phyloP scores from a whole-genome alignment of 768 basidiomycete species.

The Chiua virens region DNA sequence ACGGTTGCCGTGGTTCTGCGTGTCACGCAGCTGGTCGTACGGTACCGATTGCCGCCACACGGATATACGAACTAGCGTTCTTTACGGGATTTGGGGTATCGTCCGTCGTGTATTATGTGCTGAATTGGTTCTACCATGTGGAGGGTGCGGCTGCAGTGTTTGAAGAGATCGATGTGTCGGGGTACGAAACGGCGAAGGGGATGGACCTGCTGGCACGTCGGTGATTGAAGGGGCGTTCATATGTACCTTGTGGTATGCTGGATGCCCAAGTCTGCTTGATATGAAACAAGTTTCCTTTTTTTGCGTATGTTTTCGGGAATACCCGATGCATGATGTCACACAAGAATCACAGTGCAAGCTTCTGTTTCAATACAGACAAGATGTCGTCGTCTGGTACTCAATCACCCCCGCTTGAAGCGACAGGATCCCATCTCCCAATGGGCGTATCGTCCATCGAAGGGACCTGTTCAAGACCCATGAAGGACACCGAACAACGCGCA shows the following conservation, averaged over 20 bases:
- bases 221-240: not conserved
- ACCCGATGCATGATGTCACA: conserved; percentile 29
- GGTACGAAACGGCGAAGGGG: conserved; percentile 6
- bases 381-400: conserved; percentile 43
- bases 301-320: conserved; percentile 19
- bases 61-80: conserved; percentile 76
- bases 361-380: not conserved
- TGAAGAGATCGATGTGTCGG: conserved; percentile 57
- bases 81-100: conserved; percentile 82
- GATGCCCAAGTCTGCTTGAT: not conserved
- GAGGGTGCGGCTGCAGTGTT: conserved; percentile 49
- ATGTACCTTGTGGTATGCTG: not conserved
- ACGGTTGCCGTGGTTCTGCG: not conserved
- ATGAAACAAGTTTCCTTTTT: conserved; percentile 10
- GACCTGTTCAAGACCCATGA: conserved; percentile 34
- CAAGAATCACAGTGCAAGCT: not conserved
- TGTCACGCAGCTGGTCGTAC: conserved; percentile 46
- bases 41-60: conserved; percentile 69
- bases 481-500: conserved; percentile 46
- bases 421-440: conserved; percentile 47
- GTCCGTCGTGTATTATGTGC: conserved; percentile 56
- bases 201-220: not conserved
- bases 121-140: conserved; percentile 63
- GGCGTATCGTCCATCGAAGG: conserved; percentile 46
- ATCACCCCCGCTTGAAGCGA: conserved; percentile 55